A percentile compares a stretch with the other conserved stretches of the same genome.
Evolutionary conservation across 2,329 filamentous ascomycete species (phyloP).

Genomic region (Hymenoscyphus albidus): DNA sequence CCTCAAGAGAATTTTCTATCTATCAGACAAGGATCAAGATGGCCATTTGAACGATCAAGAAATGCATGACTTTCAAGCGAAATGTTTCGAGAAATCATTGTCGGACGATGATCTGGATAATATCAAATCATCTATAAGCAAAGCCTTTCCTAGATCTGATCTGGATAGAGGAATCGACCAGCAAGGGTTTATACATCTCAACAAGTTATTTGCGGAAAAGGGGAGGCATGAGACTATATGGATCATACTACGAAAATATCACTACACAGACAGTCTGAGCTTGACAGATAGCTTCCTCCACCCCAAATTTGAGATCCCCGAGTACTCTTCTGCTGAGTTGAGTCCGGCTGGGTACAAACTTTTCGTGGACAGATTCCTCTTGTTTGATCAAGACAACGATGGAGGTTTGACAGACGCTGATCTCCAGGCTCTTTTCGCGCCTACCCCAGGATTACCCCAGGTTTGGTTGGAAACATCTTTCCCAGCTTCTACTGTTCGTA

Average conservation of each 20-base stretch:
- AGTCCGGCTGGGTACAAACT: slow-evolving; percentile 94
- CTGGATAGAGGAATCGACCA: slow-evolving; percentile 72
- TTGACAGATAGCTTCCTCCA: slow-evolving; percentile 87
- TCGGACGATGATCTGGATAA: slow-evolving; percentile 78
- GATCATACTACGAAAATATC: slow-evolving; percentile 92
- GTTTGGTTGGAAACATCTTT: slow-evolving; percentile 89
- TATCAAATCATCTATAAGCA: slow-evolving; percentile 83
- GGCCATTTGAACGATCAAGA: slow-evolving; percentile 87
- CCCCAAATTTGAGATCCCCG: slow-evolving; percentile 90
- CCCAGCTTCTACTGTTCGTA: slow-evolving; percentile 88
- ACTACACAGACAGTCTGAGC: slow-evolving; percentile 93
- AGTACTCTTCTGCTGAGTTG: slow-evolving; percentile 87
- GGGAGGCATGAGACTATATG: slow-evolving; percentile 97
- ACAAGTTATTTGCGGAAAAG: slow-evolving; percentile 96
- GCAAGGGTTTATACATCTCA: slow-evolving; percentile 80
- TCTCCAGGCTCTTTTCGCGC: slow-evolving; percentile 81
- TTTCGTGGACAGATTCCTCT: slow-evolving; percentile 91
- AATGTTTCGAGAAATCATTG: slow-evolving; percentile 87
- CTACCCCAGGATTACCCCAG: slow-evolving; percentile 80
- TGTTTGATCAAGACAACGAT: slow-evolving; percentile 97
- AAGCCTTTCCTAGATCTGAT: slow-evolving; percentile 59
- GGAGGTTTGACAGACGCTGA: slow-evolving; percentile 86
- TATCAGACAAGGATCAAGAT: slow-evolving; percentile 95
- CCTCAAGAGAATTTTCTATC: slow-evolving; percentile 85
- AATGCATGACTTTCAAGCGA: slow-evolving; percentile 84